Conservation (phyloP, 306 rosid genomes). For the Bauhinia variegata region DNA sequence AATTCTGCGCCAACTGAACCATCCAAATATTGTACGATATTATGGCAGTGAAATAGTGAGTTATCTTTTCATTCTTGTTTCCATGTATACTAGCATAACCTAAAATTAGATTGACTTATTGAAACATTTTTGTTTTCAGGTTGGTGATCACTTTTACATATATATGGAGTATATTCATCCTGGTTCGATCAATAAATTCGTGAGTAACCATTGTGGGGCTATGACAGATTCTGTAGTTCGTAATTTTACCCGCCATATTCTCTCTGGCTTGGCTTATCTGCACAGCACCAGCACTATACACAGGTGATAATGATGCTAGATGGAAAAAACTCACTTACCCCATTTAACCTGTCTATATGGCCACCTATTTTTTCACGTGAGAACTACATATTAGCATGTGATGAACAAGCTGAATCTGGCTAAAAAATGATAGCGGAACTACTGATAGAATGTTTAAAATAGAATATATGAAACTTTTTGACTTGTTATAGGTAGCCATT, state of each 20-base stretch:
- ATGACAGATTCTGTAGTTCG: slow-evolving; percentile 87
- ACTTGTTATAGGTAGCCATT: neutral
- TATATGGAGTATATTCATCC: slow-evolving; percentile 91
- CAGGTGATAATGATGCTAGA: slow-evolving; percentile 57
- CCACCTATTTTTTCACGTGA: no score
- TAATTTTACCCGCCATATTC: slow-evolving; percentile 80
- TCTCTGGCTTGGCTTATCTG: slow-evolving; percentile 79
- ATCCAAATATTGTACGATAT: slow-evolving; percentile 88
- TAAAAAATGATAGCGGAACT: neutral
- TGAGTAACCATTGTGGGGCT: slow-evolving; percentile 69
- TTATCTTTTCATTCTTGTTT: slow-evolving; percentile 30
- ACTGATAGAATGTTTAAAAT: neutral
- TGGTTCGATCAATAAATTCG: slow-evolving; percentile 79
- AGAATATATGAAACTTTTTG: slow-evolving; percentile 13
- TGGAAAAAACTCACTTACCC: slow-evolving; percentile 31
- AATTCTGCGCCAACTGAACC: slow-evolving; percentile 71
- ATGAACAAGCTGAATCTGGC: slow-evolving; percentile 28
- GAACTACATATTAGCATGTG: slow-evolving; percentile 11
- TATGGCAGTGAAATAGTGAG: slow-evolving; percentile 87
- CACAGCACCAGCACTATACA: slow-evolving; percentile 78
- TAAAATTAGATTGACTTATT: slow-evolving; percentile 22
- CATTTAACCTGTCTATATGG: no score
- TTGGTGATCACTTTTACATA: slow-evolving; percentile 75
- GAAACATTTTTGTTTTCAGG: slow-evolving; percentile 47
- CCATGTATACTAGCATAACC: slow-evolving; percentile 1